Conservation (phyloP, 75 land plant genomes). For the Selaginella tamariscina region DNA sequence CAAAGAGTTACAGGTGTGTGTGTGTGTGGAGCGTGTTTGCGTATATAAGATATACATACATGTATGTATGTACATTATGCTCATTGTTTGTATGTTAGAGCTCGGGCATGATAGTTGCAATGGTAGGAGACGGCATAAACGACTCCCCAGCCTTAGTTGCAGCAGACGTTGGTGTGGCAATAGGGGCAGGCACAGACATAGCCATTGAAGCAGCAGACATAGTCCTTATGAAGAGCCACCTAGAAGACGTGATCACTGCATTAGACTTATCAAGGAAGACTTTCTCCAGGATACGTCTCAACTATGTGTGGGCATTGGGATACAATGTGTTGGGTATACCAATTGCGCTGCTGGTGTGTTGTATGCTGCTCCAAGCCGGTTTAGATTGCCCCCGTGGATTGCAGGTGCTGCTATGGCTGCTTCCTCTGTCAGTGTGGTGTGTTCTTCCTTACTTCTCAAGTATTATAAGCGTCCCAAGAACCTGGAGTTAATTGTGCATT, state of each 20-base stretch:
- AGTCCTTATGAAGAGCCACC: conserved; percentile 81
- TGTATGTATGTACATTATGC: too few species aligned
- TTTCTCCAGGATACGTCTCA: conserved; percentile 53
- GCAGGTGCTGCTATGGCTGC: conserved; percentile 99
- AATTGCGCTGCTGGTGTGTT: conserved; percentile 83
- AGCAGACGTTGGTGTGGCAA: conserved; percentile 98
- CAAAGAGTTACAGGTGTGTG: conserved; percentile 80
- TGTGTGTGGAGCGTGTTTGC: too few species aligned
- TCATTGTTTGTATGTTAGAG: too few species aligned
- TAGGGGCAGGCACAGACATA: conserved; percentile 97
- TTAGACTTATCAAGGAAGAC: conserved; percentile 82
- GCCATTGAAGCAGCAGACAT: conserved; percentile 96
- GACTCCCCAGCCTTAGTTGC: conserved; percentile 91
- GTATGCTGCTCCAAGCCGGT: conserved; percentile 50
- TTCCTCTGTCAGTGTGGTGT: conserved; percentile 84
- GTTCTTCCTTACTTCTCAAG: conserved; percentile 73
- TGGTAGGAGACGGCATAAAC: conserved; percentile 97
- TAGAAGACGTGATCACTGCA: conserved; percentile 91
- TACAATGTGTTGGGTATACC: conserved; percentile 83
- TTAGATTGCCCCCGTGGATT: conserved; percentile 86
- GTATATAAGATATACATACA: too few species aligned
- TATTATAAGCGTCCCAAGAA: conserved; percentile 61
- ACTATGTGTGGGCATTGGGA: conserved; percentile 90
- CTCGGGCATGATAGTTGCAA: conserved; percentile 68
- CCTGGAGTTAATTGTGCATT: too few species aligned